Conservation (phyloP, 345 rosid species). For the Euphorbia lathyris region DNA sequence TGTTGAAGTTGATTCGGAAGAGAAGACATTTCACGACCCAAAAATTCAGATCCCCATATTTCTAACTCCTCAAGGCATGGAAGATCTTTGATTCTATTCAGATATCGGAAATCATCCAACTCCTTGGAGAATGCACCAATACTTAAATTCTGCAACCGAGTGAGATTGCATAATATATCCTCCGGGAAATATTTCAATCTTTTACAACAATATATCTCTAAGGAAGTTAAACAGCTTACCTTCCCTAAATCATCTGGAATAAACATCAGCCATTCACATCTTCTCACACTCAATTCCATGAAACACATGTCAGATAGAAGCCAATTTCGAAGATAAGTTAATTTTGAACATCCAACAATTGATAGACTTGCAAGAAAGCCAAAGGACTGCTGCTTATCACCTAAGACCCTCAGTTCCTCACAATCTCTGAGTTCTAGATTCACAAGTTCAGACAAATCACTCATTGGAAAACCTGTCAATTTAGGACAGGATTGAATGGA, state of each 20-base stretch:
- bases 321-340: not conserved
- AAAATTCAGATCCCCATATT: too few relatives aligned
- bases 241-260: not conserved
- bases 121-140: not conserved
- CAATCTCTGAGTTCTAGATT: not conserved
- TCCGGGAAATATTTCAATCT: not conserved
- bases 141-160: not conserved
- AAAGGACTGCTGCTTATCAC: not conserved
- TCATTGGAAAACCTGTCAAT: slow-evolving; percentile 1
- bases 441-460: not conserved
- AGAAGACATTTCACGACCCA: too few relatives aligned
- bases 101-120: too few relatives aligned
- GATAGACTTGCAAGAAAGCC: not conserved
- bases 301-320: not conserved
- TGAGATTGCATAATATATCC: not conserved
- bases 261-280: not conserved
- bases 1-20: too few relatives aligned
- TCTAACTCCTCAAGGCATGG: too few relatives aligned
- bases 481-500: not conserved
- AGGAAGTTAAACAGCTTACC: not conserved
- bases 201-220: not conserved
- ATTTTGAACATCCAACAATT: not conserved
- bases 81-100: too few relatives aligned
- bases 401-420: not conserved
- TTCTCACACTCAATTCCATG: not conserved